Conservation (phyloP, 352 stramenopile species). For the Pythium aristosporum region DNA sequence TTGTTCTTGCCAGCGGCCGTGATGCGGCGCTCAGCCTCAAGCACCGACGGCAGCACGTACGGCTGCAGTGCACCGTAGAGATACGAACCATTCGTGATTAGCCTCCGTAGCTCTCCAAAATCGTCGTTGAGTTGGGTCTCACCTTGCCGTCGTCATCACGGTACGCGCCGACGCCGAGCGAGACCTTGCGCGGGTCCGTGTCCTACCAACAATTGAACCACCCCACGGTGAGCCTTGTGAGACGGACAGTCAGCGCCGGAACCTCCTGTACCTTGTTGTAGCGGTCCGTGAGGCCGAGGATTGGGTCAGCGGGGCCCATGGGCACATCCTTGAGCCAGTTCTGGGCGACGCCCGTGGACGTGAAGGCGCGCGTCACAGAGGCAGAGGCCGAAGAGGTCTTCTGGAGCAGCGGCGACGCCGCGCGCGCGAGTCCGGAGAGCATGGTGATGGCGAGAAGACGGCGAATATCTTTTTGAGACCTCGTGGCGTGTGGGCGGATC, state of each 20-base stretch:
- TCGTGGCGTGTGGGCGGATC: neutral
- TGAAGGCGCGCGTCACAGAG: slow-evolving; percentile 34
- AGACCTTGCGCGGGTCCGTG: slow-evolving; percentile 93
- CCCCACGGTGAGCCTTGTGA: no score
- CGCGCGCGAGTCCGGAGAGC: slow-evolving; percentile 21
- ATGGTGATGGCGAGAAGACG: slow-evolving; percentile 1
- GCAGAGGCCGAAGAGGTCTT: slow-evolving; percentile 18
- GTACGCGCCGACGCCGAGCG: slow-evolving; percentile 99
- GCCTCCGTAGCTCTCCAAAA: neutral
- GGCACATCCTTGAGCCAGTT: slow-evolving; percentile 80
- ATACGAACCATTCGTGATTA: slow-evolving; percentile 4
- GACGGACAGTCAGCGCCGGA: no score
- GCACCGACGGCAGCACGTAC: slow-evolving; percentile 96
- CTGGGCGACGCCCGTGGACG: slow-evolving; percentile 41
- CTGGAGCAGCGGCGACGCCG: slow-evolving; percentile 19
- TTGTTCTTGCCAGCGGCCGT: slow-evolving; percentile 94
- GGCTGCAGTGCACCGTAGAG: slow-evolving; percentile 51
- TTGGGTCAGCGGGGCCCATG: slow-evolving; percentile 96
- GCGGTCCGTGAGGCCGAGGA: slow-evolving; percentile 94
- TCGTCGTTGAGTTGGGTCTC: neutral
- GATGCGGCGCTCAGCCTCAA: slow-evolving; percentile 95
- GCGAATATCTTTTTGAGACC: slow-evolving; percentile 6
- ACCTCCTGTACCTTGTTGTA: slow-evolving; percentile 78
- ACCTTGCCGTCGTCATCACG: slow-evolving; percentile 91
- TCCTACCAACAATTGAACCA: slow-evolving; percentile 54